Evolutionary conservation across 2,329 filamentous ascomycete species (phyloP).

Genomic region (Canariomyces notabilis): DNA sequence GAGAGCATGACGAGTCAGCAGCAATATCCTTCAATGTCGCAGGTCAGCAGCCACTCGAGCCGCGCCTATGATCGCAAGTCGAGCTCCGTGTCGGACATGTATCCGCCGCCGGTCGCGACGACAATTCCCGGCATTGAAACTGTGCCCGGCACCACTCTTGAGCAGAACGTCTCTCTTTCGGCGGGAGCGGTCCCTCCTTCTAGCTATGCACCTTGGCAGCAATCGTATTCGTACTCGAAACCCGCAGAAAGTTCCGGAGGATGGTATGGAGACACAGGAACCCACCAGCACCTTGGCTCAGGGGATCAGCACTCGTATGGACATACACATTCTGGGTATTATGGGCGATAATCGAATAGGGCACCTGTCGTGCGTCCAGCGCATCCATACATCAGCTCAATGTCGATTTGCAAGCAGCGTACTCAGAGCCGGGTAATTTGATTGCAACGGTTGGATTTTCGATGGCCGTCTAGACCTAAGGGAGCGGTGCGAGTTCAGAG

Average conservation of each 20-base stretch:
- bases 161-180: constrained; percentile 34
- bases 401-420: background rate
- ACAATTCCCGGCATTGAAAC: constrained; percentile 35
- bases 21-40: constrained; percentile 39
- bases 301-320: constrained; percentile 22
- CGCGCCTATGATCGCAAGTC: constrained; percentile 43
- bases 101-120: constrained; percentile 37
- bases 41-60: constrained; percentile 27
- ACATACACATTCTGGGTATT: constrained; percentile 29
- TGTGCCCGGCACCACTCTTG: constrained; percentile 32
- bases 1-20: constrained; percentile 36
- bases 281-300: constrained; percentile 11
- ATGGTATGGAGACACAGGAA: constrained; percentile 34
- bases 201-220: constrained; percentile 41
- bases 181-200: constrained; percentile 35
- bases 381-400: background rate
- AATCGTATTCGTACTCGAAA: constrained; percentile 40
- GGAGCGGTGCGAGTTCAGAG: background rate
- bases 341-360: constrained; percentile 27
- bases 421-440: background rate
- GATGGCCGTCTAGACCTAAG: background rate
- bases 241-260: constrained; percentile 34
- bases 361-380: background rate
- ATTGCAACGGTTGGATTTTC: background rate
- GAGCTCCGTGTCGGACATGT: constrained; percentile 39